These are phyloP conservation scores for Xylariales sp. DNA, from an alignment of 2,329 filamentous ascomycete species.

Conservation along the genomic window DNA sequence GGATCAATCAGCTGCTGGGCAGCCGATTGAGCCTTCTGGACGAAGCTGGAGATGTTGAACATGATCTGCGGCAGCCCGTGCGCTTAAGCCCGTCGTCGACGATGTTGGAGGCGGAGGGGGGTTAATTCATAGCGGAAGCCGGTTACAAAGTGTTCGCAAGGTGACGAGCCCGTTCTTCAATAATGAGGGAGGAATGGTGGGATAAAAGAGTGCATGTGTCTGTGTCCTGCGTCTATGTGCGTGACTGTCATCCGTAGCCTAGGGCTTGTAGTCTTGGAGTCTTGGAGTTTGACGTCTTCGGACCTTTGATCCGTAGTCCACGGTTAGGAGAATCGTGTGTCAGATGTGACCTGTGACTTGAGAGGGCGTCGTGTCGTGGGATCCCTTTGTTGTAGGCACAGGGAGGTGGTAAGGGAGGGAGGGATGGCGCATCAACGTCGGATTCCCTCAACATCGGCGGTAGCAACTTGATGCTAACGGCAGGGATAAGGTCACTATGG, in stretches of 20 bases:
- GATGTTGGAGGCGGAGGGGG: constrained; percentile 23
- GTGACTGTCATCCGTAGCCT: background rate
- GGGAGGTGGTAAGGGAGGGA: background rate
- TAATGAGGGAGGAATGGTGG: background rate
- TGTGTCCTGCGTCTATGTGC: constrained; percentile 18
- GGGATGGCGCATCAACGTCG: constrained; percentile 24
- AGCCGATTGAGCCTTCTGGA: constrained; percentile 79
- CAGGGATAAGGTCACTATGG: constrained; percentile 26
- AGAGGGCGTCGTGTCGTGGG: constrained; percentile 26
- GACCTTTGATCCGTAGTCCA: constrained; percentile 1
- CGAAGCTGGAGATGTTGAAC: constrained; percentile 79
- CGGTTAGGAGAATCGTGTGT: constrained; percentile 19
- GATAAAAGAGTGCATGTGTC: constrained; percentile 29
- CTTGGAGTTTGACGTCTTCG: background rate
- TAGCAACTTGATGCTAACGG: constrained; percentile 16
- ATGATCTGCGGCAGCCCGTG: constrained; percentile 55
- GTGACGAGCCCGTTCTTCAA: constrained; percentile 12
- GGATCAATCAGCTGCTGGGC: constrained; percentile 94
- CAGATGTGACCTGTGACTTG: constrained; percentile 19
- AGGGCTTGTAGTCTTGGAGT: background rate
- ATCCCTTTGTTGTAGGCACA: constrained; percentile 15
- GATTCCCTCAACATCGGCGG: constrained; percentile 20
- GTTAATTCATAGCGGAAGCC: constrained; percentile 48
- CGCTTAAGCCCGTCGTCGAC: constrained; percentile 45
- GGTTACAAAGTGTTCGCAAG: constrained; percentile 8